phyloP scores from a whole-genome alignment of 768 basidiomycete species.

The Sarcomyxa edulis region DNA sequence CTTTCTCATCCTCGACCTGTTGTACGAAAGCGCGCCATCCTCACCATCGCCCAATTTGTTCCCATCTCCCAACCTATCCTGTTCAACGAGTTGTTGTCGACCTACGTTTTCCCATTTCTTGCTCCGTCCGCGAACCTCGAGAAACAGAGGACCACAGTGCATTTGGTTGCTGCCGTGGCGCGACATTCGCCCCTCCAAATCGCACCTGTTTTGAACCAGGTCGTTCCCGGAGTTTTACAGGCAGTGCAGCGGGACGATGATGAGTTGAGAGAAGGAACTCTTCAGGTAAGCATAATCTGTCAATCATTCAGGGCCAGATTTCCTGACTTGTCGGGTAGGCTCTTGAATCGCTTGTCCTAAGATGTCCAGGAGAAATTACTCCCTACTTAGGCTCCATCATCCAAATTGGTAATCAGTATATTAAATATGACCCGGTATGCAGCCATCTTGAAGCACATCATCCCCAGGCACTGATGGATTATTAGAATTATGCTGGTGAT shows the following conservation, averaged over 20 bases:
- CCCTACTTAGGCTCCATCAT: constrained; percentile 66
- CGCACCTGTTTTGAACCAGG: constrained; percentile 49
- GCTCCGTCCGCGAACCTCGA: constrained; percentile 47
- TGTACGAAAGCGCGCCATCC: constrained; percentile 89
- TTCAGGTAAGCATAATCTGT: constrained; percentile 49
- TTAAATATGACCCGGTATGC: constrained; percentile 92
- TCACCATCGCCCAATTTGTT: constrained; percentile 80
- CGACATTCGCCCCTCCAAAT: constrained; percentile 69
- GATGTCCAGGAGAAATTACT: constrained; percentile 79
- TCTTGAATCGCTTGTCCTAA: constrained; percentile 77
- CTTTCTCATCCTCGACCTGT: constrained; percentile 75
- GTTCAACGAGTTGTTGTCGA: constrained; percentile 55
- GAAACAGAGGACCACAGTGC: constrained; percentile 72
- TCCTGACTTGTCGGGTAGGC: constrained; percentile 44
- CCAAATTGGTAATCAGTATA: constrained; percentile 65
- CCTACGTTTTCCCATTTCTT: constrained; percentile 58
- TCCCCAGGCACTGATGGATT: neutral
- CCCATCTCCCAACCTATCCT: constrained; percentile 62
- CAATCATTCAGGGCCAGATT: constrained; percentile 2
- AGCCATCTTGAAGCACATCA: neutral
- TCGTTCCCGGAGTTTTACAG: constrained; percentile 69
- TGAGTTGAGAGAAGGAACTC: constrained; percentile 72
- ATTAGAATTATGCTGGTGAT: constrained; percentile 47
- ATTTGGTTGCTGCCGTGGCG: constrained; percentile 75
- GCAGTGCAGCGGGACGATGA: constrained; percentile 74